Conservation (phyloP, 75 land plant genomes). For the Adiantum capillusveneris region DNA sequence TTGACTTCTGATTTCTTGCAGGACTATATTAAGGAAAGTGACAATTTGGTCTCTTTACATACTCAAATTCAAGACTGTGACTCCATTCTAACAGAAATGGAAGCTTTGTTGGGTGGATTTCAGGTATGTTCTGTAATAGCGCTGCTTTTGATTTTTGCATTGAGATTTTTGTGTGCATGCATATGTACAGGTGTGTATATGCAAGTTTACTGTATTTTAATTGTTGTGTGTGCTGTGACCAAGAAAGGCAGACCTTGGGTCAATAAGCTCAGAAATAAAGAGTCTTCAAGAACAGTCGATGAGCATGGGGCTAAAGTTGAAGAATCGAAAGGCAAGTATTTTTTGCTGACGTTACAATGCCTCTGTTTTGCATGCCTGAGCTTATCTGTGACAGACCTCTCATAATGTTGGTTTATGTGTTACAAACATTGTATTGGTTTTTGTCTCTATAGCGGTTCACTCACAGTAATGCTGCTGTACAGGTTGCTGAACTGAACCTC, state of each 20-base stretch:
- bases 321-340: conserved; percentile 75
- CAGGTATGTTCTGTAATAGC: too few relatives aligned
- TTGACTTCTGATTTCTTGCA: too few relatives aligned
- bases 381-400: too few relatives aligned
- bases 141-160: too few relatives aligned
- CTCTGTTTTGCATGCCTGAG: background rate
- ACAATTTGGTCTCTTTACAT: conserved; percentile 82
- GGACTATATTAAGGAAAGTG: conserved; percentile 99
- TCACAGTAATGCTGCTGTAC: background rate
- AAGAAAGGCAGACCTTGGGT: conserved; percentile 79
- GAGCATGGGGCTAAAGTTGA: conserved; percentile 95
- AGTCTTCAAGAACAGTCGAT: conserved; percentile 93
- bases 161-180: too few relatives aligned
- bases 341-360: background rate
- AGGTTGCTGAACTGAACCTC: conserved; percentile 92
- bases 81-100: conserved; percentile 86
- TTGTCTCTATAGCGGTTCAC: too few relatives aligned
- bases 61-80: conserved; percentile 98
- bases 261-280: conserved; percentile 95
- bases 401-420: too few relatives aligned
- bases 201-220: too few relatives aligned
- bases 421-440: too few relatives aligned
- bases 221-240: too few relatives aligned
- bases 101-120: conserved; percentile 88
- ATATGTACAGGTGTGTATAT: too few relatives aligned